These are phyloP conservation scores for Ramaria sp. DNA, from an alignment of 768 basidiomycete species.

Conservation along the genomic window DNA sequence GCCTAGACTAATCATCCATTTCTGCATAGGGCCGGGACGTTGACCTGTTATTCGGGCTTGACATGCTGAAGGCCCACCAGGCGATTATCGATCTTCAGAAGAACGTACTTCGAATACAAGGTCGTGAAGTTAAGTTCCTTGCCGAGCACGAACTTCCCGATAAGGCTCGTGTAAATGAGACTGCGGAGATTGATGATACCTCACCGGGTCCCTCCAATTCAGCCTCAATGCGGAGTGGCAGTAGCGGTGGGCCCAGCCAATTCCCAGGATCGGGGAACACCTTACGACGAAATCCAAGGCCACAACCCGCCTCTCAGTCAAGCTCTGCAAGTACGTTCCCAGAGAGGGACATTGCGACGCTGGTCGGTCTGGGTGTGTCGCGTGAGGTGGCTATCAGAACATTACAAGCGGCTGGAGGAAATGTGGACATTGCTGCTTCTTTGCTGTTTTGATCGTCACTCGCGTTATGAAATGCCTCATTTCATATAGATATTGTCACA, in stretches of 20 bases:
- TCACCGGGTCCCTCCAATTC: slow-evolving; percentile 12
- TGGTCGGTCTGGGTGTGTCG: slow-evolving; percentile 71
- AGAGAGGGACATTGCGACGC: slow-evolving; percentile 49
- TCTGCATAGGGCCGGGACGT: slow-evolving; percentile 67
- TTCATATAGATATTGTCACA: no score
- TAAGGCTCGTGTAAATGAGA: slow-evolving; percentile 45
- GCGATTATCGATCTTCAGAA: slow-evolving; percentile 92
- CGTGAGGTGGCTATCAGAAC: slow-evolving; percentile 69
- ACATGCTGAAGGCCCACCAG: slow-evolving; percentile 97
- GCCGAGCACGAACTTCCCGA: slow-evolving; percentile 91
- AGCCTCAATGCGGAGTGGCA: not conserved
- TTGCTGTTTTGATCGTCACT: slow-evolving; percentile 48
- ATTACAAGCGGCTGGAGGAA: slow-evolving; percentile 73
- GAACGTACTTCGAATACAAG: slow-evolving; percentile 85
- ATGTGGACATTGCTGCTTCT: slow-evolving; percentile 82
- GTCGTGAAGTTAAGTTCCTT: slow-evolving; percentile 79
- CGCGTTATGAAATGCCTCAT: no score
- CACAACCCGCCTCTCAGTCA: slow-evolving; percentile 15
- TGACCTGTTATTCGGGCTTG: slow-evolving; percentile 94
- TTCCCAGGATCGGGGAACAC: slow-evolving; percentile 69
- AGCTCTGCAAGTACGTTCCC: slow-evolving; percentile 26
- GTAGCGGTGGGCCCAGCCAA: slow-evolving; percentile 13
- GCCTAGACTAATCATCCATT: not conserved
- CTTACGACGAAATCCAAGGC: slow-evolving; percentile 30
- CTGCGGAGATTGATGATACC: slow-evolving; percentile 19